These are phyloP conservation scores for Saccharomycopsis hybrid DNA, from an alignment of 1,139 yeast genomes.

Conservation along the genomic window DNA sequence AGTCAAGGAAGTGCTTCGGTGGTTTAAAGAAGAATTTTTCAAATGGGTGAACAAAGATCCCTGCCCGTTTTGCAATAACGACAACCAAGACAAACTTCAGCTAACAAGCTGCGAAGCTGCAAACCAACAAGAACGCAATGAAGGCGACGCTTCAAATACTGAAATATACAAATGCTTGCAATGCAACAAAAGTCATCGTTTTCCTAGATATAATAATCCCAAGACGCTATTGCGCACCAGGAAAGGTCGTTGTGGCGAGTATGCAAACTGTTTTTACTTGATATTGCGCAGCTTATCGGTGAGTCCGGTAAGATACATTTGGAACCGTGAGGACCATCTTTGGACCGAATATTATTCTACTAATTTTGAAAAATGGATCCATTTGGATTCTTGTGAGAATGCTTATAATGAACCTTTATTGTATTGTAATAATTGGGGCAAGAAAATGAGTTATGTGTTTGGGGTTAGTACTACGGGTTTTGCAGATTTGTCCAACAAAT, in stretches of 20 bases:
- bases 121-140: conserved; percentile 34
- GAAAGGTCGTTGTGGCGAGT: conserved; percentile 89
- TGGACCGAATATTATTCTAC: conserved; percentile 88
- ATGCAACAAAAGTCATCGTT: conserved; percentile 46
- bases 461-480: conserved; percentile 60
- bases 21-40: conserved; percentile 79
- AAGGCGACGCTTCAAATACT: conserved; percentile 42
- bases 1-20: conserved; percentile 60
- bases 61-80: conserved; percentile 50
- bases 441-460: conserved; percentile 80
- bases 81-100: conserved; percentile 32
- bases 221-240: conserved; percentile 52
- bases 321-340: conserved; percentile 92
- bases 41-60: conserved; percentile 72
- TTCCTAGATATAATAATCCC: conserved; percentile 74
- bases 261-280: conserved; percentile 81
- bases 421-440: conserved; percentile 86
- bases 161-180: conserved; percentile 58
- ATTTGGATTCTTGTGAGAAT: conserved; percentile 83
- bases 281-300: conserved; percentile 62
- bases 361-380: conserved; percentile 66
- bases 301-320: conserved; percentile 50
- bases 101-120: conserved; percentile 34
- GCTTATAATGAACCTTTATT: conserved; percentile 75
- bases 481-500: conserved; percentile 63